These are phyloP conservation scores for Eucalyptus regnans DNA, from an alignment of 345 rosid species.

Conservation along the genomic window DNA sequence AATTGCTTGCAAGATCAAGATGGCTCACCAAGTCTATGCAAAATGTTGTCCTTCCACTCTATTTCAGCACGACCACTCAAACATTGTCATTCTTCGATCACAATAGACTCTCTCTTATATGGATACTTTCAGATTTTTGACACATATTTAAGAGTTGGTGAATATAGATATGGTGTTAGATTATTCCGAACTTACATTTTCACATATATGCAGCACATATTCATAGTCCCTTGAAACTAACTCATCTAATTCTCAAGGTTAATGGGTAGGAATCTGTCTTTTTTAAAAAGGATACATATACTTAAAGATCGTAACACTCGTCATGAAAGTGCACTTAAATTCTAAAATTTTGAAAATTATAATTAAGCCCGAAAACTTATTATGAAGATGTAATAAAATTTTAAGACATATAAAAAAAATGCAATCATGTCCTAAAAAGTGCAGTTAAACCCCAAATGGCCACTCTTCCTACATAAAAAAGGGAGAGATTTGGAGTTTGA, in stretches of 20 bases:
- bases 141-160: not conserved
- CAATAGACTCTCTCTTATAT: too few relatives aligned
- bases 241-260: not conserved
- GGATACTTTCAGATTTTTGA: too few relatives aligned
- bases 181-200: too few relatives aligned
- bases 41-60: too few relatives aligned
- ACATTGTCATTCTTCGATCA: not conserved
- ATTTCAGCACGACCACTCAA: not conserved
- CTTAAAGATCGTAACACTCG: fast-evolving
- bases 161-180: not conserved
- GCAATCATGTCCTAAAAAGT: too few relatives aligned
- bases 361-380: too few relatives aligned
- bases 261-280: not conserved
- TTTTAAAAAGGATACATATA: too few relatives aligned
- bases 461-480: fast-evolving
- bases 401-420: too few relatives aligned
- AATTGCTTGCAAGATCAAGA: not conserved
- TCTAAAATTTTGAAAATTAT: too few relatives aligned
- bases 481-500: fast-evolving
- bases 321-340: too few relatives aligned
- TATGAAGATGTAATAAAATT: too few relatives aligned
- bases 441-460: fast-evolving
- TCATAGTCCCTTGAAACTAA: not conserved
- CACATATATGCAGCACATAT: not conserved
- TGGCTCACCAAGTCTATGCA: too few relatives aligned